Percentiles rank a stretch among this genome's conserved stretches.
phyloP scores from a whole-genome alignment of 2,329 filamentous ascomycete genomes.

The Trichoderma breve region DNA sequence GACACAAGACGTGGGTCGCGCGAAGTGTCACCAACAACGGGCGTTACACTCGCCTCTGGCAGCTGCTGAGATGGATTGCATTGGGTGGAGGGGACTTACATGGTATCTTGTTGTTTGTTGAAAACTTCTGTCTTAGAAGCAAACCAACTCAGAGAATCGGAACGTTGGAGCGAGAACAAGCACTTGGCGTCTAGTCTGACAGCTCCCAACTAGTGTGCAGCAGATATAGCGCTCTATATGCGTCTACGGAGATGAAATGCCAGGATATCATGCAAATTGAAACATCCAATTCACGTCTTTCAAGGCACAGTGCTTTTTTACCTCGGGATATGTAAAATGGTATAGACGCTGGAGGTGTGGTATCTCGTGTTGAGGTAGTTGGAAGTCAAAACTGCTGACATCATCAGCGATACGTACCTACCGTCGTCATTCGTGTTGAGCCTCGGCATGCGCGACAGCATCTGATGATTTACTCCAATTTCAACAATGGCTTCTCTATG shows the following conservation, averaged over 20 bases:
- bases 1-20: background rate
- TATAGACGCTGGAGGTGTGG: background rate
- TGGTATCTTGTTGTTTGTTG: background rate
- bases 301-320: background rate
- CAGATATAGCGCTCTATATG: background rate
- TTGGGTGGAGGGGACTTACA: background rate
- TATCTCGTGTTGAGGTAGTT: background rate
- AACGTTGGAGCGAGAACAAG: background rate
- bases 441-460: background rate
- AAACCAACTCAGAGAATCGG: background rate
- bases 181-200: background rate
- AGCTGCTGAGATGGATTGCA: background rate
- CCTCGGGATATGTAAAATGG: background rate
- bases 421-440: background rate
- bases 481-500: background rate
- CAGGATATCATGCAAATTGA: background rate
- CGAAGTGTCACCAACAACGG: background rate
- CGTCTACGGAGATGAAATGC: background rate
- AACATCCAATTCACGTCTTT: background rate
- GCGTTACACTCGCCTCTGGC: background rate
- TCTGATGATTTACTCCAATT: background rate
- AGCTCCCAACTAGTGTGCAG: background rate
- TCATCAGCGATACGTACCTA: background rate
- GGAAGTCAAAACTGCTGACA: conserved; percentile 10
- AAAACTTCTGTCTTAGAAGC: background rate